These are phyloP conservation scores for Trifolium repens DNA, from an alignment of 306 rosid species.

Conservation along the genomic window DNA sequence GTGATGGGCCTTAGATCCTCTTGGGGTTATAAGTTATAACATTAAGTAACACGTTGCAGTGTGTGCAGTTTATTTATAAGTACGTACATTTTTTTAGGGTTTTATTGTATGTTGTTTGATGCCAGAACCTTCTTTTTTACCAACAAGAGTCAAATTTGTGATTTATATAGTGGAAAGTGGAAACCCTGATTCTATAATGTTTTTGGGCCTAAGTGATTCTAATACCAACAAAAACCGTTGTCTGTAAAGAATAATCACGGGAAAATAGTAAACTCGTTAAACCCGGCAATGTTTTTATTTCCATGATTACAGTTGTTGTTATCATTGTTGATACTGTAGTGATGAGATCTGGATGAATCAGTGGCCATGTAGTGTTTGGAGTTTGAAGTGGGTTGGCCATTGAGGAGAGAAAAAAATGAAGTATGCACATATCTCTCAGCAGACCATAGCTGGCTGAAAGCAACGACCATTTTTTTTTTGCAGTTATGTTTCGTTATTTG, in stretches of 20 bases:
- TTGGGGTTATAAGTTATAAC: not conserved
- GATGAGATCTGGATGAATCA: not conserved
- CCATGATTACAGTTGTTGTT: no score
- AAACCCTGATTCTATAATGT: not conserved
- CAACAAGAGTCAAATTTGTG: not conserved
- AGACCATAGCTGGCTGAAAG: not conserved
- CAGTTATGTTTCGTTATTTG: not conserved
- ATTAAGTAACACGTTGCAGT: not conserved
- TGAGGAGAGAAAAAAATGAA: not conserved
- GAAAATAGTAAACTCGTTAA: not conserved
- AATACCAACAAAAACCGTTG: not conserved
- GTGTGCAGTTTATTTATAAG: not conserved
- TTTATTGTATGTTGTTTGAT: conserved; percentile 8
- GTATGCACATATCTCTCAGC: not conserved
- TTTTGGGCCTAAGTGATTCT: not conserved
- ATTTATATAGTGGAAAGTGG: not conserved
- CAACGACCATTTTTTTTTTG: not conserved
- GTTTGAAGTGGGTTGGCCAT: not conserved
- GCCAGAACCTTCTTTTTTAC: not conserved
- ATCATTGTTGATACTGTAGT: not conserved
- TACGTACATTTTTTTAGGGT: not conserved
- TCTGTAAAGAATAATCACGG: not conserved
- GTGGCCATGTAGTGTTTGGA: not conserved
- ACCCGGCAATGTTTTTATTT: no score
- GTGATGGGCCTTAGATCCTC: conserved; percentile 18